These are phyloP conservation scores for Ophiocordyceps camponoti-rufipedis DNA, from an alignment of 2,329 filamentous ascomycete species.

Conservation along the genomic window DNA sequence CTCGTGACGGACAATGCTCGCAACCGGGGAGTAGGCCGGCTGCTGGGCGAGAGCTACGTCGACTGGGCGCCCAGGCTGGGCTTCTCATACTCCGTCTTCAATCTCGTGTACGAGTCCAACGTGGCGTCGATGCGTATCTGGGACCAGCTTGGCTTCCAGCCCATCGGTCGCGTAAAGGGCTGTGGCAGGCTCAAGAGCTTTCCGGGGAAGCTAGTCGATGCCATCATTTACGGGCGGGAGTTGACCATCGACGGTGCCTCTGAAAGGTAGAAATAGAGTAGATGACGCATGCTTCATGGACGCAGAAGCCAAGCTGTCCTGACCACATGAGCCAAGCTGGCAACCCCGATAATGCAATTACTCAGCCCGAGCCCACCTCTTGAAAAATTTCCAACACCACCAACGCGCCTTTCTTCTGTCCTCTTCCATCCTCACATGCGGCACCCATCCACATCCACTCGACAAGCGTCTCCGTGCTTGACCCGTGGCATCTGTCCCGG, in stretches of 20 bases:
- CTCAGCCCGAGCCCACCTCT: too few species aligned
- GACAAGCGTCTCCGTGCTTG: too few species aligned
- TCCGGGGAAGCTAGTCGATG: slow-evolving; percentile 50
- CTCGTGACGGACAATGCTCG: slow-evolving; percentile 55
- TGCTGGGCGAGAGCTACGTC: slow-evolving; percentile 61
- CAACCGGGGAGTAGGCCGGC: slow-evolving; percentile 53
- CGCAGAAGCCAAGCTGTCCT: too few species aligned
- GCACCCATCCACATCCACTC: too few species aligned
- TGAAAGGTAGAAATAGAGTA: too few species aligned
- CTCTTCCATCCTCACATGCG: too few species aligned
- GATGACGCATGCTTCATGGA: too few species aligned
- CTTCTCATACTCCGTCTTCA: slow-evolving; percentile 86
- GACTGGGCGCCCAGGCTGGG: slow-evolving; percentile 66
- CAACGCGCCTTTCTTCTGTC: too few species aligned
- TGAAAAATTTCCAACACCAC: too few species aligned
- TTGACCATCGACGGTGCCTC: slow-evolving; percentile 26
- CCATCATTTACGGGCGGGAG: slow-evolving; percentile 62
- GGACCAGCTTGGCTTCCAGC: slow-evolving; percentile 83
- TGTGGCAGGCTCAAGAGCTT: slow-evolving; percentile 52
- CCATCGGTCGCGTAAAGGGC: slow-evolving; percentile 65
- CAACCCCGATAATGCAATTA: too few species aligned
- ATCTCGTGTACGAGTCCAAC: slow-evolving; percentile 86
- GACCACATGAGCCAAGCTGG: too few species aligned
- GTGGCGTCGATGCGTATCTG: slow-evolving; percentile 77
- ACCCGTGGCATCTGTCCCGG: too few species aligned